These are phyloP conservation scores for Fusarium citri DNA, from an alignment of 2,329 filamentous ascomycete genomes.

Conservation along the genomic window DNA sequence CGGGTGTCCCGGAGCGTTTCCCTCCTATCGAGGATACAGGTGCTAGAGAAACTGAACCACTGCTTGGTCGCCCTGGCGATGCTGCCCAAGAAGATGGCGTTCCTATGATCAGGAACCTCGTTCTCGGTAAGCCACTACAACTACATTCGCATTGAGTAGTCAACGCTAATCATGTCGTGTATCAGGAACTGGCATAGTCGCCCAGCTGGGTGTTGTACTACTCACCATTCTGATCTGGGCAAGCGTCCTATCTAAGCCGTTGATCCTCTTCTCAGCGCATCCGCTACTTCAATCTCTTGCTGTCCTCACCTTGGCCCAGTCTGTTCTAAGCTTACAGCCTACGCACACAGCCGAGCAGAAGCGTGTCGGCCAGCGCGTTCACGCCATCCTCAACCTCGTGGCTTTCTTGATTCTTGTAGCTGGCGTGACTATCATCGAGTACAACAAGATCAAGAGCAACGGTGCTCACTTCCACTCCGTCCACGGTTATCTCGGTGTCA, in stretches of 20 bases:
- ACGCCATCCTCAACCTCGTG: conserved; percentile 77
- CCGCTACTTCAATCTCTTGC: conserved; percentile 78
- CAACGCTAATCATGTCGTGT: conserved; percentile 4
- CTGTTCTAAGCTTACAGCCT: conserved; percentile 87
- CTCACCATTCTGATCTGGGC: conserved; percentile 83
- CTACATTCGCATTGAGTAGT: neutral
- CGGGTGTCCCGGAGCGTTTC: conserved; percentile 69
- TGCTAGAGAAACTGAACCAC: conserved; percentile 55
- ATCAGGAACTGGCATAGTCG: conserved; percentile 81
- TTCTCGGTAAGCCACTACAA: conserved; percentile 69
- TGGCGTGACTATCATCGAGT: conserved; percentile 78
- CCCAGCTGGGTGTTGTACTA: conserved; percentile 82
- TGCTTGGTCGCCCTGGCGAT: conserved; percentile 72
- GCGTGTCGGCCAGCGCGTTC: conserved; percentile 66
- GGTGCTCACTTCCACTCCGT: conserved; percentile 81
- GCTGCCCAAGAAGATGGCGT: conserved; percentile 75
- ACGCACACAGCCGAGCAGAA: conserved; percentile 84
- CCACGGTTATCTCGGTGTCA: conserved; percentile 85
- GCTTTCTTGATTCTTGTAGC: conserved; percentile 70
- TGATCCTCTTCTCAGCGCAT: conserved; percentile 90
- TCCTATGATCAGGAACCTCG: conserved; percentile 76
- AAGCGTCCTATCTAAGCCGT: conserved; percentile 73
- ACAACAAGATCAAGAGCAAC: conserved; percentile 80
- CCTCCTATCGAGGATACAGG: conserved; percentile 45
- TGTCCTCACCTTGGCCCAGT: conserved; percentile 80